Evolutionary conservation across 1,284 basidiomycete genomes (phyloP).

Genomic region (Moniliophthora roreri): DNA sequence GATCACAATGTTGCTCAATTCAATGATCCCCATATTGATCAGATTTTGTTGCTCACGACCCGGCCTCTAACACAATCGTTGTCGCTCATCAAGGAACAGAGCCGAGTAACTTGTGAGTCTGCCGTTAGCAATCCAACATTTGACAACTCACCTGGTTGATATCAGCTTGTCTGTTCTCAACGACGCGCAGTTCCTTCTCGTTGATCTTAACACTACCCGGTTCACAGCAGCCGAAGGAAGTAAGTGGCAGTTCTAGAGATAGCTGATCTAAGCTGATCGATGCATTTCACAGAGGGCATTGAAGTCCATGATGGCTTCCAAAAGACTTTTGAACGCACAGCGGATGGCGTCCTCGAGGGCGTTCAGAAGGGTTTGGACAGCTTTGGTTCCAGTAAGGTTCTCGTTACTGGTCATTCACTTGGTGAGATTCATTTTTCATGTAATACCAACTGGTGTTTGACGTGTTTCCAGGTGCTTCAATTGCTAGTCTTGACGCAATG

Average conservation of each 20-base stretch:
- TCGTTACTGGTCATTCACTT: constrained; percentile 41
- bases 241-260: constrained; percentile 7
- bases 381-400: constrained; percentile 35
- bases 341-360: constrained; percentile 37
- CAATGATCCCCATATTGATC: background rate
- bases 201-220: constrained; percentile 34
- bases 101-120: constrained; percentile 30
- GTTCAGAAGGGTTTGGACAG: constrained; percentile 34
- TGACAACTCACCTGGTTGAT: background rate
- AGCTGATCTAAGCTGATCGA: background rate
- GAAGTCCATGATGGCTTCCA: constrained; percentile 47
- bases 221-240: constrained; percentile 34
- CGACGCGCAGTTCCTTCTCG: constrained; percentile 37
- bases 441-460: constrained; percentile 16
- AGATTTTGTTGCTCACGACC: constrained; percentile 45
- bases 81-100: constrained; percentile 53
- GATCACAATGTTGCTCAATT: background rate
- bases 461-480: constrained; percentile 35
- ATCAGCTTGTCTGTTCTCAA: constrained; percentile 44
- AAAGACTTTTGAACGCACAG: constrained; percentile 42
- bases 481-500: constrained; percentile 43
- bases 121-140: background rate
- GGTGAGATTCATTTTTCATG: constrained; percentile 20
- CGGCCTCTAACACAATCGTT: constrained; percentile 35
- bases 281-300: constrained; percentile 17